Evolutionary conservation across 768 basidiomycete species (phyloP).

Genomic region (Xerocomus spinulosus): DNA sequence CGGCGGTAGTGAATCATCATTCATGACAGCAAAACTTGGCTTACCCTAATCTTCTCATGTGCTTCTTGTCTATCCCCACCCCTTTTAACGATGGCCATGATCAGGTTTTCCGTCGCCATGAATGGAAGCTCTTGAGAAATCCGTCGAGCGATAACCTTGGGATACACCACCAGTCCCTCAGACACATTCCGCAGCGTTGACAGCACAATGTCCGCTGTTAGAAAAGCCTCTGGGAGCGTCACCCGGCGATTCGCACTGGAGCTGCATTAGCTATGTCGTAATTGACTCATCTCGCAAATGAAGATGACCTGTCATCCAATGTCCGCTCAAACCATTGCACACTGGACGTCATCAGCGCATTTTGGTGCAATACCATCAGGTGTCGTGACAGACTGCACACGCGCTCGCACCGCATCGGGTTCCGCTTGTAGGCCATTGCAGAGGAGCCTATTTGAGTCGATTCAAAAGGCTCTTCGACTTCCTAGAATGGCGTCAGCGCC

Average conservation of each 20-base stretch:
- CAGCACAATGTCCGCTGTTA: slow-evolving; percentile 94
- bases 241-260: slow-evolving; percentile 91
- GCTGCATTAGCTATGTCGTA: slow-evolving; percentile 5
- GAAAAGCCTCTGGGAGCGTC: slow-evolving; percentile 93
- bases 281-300: background rate
- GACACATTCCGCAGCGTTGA: slow-evolving; percentile 95
- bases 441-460: slow-evolving; percentile 96
- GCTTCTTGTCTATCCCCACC: slow-evolving; percentile 96
- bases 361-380: slow-evolving; percentile 93
- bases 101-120: slow-evolving; percentile 99
- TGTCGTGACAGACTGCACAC: slow-evolving; percentile 96
- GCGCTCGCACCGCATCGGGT: slow-evolving; percentile 98
- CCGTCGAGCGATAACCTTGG: slow-evolving; percentile 87
- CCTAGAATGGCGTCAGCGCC: slow-evolving; percentile 39
- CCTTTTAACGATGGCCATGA: slow-evolving; percentile 96
- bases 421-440: slow-evolving; percentile 99
- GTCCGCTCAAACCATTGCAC: slow-evolving; percentile 99
- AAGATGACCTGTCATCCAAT: slow-evolving; percentile 80
- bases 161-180: slow-evolving; percentile 99
- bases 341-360: slow-evolving; percentile 89
- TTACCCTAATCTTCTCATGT: slow-evolving; percentile 89
- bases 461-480: slow-evolving; percentile 98
- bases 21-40: slow-evolving; percentile 19
- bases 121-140: slow-evolving; percentile 95
- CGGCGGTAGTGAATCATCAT: slow-evolving; percentile 8